Base-by-base conservation (phyloP, 1,284 basidiomycete genomes). In the Sporisorium exsertum region DNA sequence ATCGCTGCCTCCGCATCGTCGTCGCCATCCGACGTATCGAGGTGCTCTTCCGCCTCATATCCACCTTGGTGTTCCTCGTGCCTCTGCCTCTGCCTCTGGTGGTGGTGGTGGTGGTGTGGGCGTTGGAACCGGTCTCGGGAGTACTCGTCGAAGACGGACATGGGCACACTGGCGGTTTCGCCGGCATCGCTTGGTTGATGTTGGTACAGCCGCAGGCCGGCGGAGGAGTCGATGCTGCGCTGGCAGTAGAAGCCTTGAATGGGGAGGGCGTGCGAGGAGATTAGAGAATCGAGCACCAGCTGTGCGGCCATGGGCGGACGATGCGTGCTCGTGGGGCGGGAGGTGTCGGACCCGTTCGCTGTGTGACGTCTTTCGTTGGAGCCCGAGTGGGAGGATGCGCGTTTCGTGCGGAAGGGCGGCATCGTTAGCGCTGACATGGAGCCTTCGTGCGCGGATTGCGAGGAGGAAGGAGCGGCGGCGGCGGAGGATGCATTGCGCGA, bases 221-320 rank as follows among this genome's bases (percentile, higher is more conserved):
- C 32, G 15, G 42, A 15, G 0, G 61, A 29, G 20, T 26, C 46
- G 2, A 27, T n/a, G 18, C 37, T 20, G 10, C 26, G 8, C 24
- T 56, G 63, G 47, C 67, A 75, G 57, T 67, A 70, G 51, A 75
- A 75, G n/a, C 68, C 72, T 5, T 60, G 64, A 13, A 75, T 71
- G 4, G 72, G 72, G 4, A 75, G 45, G 0, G 72, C 60, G 37
- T 63, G 72, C 2, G 72, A 75, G 1, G 58, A 60, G 37, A 75
- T 69, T 16, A 75, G 68, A 9, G 67, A 66, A 45, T 75, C 68
- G 2, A 75, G 61, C 20, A 75, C 60, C 26, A 75, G 29, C 20
- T 75, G 64, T 3, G 53, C 45, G 4, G 50, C 57, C 20, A 12
- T 24, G 0, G 20, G 26, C 24, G 35, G 35, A 3, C 10, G 37